Evolutionary conservation across 192 early-diverging fungal genomes (phyloP), one percentile per base, ranked within the genome.

Genomic region (Helicostylum pulchrum): DNA sequence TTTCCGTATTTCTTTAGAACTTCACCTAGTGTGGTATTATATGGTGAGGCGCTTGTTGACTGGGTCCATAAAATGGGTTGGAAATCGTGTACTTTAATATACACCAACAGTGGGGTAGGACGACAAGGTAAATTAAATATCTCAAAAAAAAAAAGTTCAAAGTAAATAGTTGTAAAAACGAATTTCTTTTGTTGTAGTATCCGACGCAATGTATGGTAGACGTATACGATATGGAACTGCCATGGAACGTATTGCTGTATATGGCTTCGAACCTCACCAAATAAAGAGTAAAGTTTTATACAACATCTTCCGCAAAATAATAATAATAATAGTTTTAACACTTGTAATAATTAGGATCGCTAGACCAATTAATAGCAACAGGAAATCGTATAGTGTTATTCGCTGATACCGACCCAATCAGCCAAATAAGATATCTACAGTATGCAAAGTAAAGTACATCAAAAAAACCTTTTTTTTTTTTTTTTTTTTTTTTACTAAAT

Each of bases 1-100:
- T 72, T 56, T 26, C 71, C 71, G 2, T 72, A 72, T 50, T 66
- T 72, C 50, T 72, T 72, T 66, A 65, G 71, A 26, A 66, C 65
- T 3, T 19, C 65, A 3, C 43, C 32, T 7, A 67, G 53, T 23
- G 48, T 54, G 10, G 15, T 61, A 4, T 20, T 44, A 5, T 72
- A 42, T 20, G 59, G 65, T n/a, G 36, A 46, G 2, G 43, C 64
- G 0, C 34, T 67, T 9, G 53, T 72, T 9, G 53, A 53, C n/a
- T 72, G 63, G 60, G 45, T 72, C 15, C 7, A 63, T 4, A 8
- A 62, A 12, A 72, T 72, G 71, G 42, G 53, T 30, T 72, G 71
- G 71, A 7, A 34, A 8, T 46, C 32, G 32, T 72, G 61, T 47
- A 58, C 65, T n/a, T 39, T 72, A 11, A 15, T 72, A 14, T 67